Evolutionary conservation across 73 alveolate species (phyloP), one percentile per base, ranked within the genome.

Genomic region (Tetrahymena elliotti): DNA sequence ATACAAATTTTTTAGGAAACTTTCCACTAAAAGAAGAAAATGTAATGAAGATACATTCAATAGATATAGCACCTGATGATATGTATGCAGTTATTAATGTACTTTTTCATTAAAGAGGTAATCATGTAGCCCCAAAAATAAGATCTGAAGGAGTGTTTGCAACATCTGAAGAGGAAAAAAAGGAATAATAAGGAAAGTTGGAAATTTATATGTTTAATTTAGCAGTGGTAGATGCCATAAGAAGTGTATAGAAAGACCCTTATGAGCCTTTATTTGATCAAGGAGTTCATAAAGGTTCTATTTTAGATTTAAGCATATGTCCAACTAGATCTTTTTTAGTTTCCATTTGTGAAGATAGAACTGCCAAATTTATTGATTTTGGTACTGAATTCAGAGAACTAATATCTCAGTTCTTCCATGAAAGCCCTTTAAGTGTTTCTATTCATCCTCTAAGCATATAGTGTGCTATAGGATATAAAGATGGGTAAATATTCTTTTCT

Each of bases 21-120:
- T 94, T 83, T 40, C 93, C 68, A 24, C 52, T 94, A 15, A 94
- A 94, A 38, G 96, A 83, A 41, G 96, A 94, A 33, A 84, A 94
- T 83, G 93, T 94, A 6, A 82, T 82, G 52, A 93, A 93, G 34
- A 94, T 94, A 37, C 94, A 94, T 37, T 83, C 92, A 12, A 83
- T 94, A 33, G 94, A 94, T 39, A 83, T 94, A 35, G 96, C 96
- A 38, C 40, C 94, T 35, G 96, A 94, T 94, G 96, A 94, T 22
- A 94, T 94, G 96, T 94, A 94, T 83, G 96, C 96, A 24, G 96
- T 93, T 31, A 40, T 94, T 18, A 94, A 93, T 37, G 96, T 94
- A 5, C 52, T 94, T 10, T 83, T 94, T 9, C 92, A 94, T 94
- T 37, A 92, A 24, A 18, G 93, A 83, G 94, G 94, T 27, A 83